Percentiles rank a stretch among this genome's conserved stretches.
These are phyloP conservation scores for Plasmodium coatneyi DNA, from an alignment of 169 alveolate species.

Conservation along the genomic window DNA sequence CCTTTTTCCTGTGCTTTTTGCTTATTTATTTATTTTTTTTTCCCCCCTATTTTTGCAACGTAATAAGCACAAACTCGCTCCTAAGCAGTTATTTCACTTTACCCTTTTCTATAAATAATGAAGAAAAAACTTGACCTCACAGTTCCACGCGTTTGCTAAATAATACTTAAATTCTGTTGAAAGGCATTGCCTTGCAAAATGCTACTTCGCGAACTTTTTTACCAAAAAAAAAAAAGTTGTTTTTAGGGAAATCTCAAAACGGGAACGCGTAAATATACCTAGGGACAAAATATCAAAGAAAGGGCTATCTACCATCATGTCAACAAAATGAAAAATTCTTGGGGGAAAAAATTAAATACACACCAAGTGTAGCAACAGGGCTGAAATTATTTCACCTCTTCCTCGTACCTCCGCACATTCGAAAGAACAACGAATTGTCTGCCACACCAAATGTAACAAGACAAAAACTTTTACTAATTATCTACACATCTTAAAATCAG, in stretches of 20 bases:
- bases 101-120: neutral
- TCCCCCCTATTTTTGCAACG: neutral
- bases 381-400: neutral
- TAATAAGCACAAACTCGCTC: neutral
- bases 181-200: neutral
- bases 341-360: neutral
- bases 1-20: neutral
- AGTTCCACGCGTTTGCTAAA: neutral
- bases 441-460: neutral
- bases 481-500: neutral
- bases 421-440: neutral
- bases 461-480: neutral
- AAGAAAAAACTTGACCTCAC: neutral
- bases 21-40: neutral
- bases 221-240: neutral
- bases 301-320: neutral
- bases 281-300: neutral
- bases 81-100: neutral
- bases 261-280: neutral
- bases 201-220: neutral
- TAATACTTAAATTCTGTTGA: neutral
- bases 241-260: neutral
- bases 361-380: neutral
- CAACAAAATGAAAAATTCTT: neutral
- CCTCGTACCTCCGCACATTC: neutral